Conservation (phyloP, 2,329 filamentous ascomycete genomes). For the Trichoderma sp. region DNA sequence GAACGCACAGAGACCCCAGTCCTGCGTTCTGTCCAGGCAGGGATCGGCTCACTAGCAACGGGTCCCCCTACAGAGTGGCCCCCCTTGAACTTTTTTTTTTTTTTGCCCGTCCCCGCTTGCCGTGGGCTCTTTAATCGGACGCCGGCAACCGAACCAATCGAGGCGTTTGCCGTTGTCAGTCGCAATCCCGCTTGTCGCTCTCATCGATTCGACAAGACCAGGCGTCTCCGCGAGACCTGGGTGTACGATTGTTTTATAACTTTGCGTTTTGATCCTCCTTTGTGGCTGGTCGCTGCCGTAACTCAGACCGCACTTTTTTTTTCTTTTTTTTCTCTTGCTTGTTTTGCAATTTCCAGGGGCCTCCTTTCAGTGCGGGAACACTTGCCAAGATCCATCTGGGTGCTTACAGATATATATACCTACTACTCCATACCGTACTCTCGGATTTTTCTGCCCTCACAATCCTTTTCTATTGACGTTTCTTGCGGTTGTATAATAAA, state of each 20-base stretch:
- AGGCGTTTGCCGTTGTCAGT: constrained; percentile 14
- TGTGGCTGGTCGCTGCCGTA: background rate
- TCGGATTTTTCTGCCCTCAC: background rate
- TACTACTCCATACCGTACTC: background rate
- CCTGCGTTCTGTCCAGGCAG: constrained; percentile 3
- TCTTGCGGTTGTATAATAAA: background rate
- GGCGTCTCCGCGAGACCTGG: constrained; percentile 11
- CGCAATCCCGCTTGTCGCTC: constrained; percentile 25
- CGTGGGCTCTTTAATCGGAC: constrained; percentile 24
- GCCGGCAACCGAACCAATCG: constrained; percentile 17
- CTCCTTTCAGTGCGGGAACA: background rate
- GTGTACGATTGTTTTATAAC: constrained; percentile 15
- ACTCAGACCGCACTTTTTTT: constrained; percentile 22
- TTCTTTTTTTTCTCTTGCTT: background rate
- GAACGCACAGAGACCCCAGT: constrained; percentile 5
- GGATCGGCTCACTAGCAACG: constrained; percentile 19
- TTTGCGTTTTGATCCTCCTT: constrained; percentile 11
- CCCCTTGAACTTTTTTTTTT: constrained; percentile 12
- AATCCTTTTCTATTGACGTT: background rate
- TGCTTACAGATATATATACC: constrained; percentile 17
- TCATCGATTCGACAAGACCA: constrained; percentile 19
- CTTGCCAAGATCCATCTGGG: background rate
- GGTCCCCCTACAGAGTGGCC: constrained; percentile 10
- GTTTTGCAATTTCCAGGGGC: constrained; percentile 9
- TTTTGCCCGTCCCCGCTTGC: constrained; percentile 15